Evolutionary conservation across 169 alveolate genomes (phyloP).

Genomic region (Eimeria sp.): DNA sequence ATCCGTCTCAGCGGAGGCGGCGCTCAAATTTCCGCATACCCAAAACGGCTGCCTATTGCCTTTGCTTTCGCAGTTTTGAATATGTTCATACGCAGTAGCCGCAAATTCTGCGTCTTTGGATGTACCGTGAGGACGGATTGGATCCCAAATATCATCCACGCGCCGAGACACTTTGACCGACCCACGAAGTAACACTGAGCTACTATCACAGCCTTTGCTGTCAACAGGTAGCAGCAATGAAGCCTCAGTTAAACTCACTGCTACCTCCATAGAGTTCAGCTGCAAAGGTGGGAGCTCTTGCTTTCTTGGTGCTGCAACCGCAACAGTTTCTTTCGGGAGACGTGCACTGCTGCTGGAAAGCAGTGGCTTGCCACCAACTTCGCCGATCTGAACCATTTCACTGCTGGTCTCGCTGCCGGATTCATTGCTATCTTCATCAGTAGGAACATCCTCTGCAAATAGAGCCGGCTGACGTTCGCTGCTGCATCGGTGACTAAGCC

Average conservation of each 20-base stretch:
- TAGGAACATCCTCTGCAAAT: not conserved
- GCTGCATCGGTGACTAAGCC: conserved; percentile 19
- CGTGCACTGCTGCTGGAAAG: not conserved
- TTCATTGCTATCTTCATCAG: not conserved
- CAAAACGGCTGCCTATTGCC: not conserved
- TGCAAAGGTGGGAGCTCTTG: conserved; percentile 3
- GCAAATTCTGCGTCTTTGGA: conserved; percentile 28
- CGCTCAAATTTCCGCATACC: not conserved
- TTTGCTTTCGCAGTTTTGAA: not conserved
- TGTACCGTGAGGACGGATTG: not conserved
- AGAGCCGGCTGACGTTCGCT: not conserved
- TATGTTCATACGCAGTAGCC: not conserved
- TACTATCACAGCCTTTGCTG: not conserved
- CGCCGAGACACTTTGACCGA: conserved; percentile 24
- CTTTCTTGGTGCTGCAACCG: conserved; percentile 1
- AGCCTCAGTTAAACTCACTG: conserved; percentile 15
- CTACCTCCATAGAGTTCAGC: conserved; percentile 8
- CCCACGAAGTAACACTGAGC: conserved; percentile 59
- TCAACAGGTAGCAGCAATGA: conserved; percentile 58
- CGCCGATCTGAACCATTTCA: not conserved
- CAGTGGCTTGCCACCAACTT: not conserved
- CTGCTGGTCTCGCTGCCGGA: not conserved
- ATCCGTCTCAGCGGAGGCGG: not conserved
- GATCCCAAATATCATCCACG: conserved; percentile 43
- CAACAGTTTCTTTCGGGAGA: not conserved